Base-by-base conservation (phyloP, 2,329 filamentous ascomycete genomes). In the Myriosclerotinia scirpicola region DNA sequence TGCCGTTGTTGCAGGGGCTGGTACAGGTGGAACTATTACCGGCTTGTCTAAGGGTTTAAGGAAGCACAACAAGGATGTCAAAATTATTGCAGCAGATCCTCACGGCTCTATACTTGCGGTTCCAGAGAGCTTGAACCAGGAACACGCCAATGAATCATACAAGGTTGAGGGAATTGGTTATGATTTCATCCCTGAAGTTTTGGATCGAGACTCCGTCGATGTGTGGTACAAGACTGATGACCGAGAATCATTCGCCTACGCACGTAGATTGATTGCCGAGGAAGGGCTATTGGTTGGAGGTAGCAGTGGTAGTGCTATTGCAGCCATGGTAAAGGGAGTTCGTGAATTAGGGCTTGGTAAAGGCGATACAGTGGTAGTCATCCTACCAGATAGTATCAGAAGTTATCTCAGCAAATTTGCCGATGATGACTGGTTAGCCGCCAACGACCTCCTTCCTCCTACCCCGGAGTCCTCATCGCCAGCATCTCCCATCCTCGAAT, bases 161-260 rank as follows among this genome's bases (percentile, higher is more conserved):
- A 98, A 99, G 81, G 95, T 99, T 0, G 95, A 99, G 81, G 95
- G 95, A 54, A 99, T 99, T 74, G 95, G 95, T 26, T 99, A 99
- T 78, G 95, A 99, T 78, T 99, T 99, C 78, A 90, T 99, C 68
- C 95, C 96, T 8, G 92, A 98, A 34, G 96, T 99, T 6, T 83
- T 99, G 65, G 88, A 95, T 71, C 92, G 90, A 75, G 79, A 88
- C 38, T 78, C 85, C 6, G 91, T 99, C 40, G 91, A 97, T 78
- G 90, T 90, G 76, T 99, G 95, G 95, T 98, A 97, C 82, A 99
- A 99, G 86, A 99, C 95, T 4, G 91, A 94, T 69, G 95, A 99
- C 76, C 85, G 87, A 69, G 91, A 97, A 77, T 93, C 93, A 2
- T 99, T 99, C 80, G 84, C 88, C 77, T 93, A 92, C 75, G 92